phyloP scores from a whole-genome alignment of 2,329 filamentous ascomycete genomes.

The Neopestalotiopsis clavispora region DNA sequence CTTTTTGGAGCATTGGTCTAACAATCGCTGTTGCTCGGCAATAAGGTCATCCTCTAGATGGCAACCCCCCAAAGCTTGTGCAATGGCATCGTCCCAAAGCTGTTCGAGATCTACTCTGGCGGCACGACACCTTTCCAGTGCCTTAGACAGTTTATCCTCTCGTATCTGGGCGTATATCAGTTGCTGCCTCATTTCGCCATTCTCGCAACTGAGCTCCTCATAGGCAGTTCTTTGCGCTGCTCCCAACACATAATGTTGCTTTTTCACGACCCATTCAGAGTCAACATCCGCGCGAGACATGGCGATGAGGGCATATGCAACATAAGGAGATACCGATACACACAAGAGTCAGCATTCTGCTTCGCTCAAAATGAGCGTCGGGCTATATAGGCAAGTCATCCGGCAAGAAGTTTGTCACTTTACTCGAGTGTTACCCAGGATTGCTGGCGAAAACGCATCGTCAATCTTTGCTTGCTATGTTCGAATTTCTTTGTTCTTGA shows the following conservation, averaged over 20 bases:
- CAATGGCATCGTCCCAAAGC: background rate
- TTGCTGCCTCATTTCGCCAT: background rate
- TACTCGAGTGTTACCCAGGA: background rate
- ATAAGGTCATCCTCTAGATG: background rate
- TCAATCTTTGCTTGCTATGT: conserved; percentile 3
- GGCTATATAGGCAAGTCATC: background rate
- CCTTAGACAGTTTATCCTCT: background rate
- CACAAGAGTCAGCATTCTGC: background rate
- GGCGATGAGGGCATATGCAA: background rate
- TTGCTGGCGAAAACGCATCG: background rate
- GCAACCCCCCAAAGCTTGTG: background rate
- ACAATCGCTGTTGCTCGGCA: background rate
- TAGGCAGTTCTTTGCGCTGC: too few species aligned
- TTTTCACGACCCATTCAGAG: conserved; percentile 2
- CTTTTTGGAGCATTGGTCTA: background rate
- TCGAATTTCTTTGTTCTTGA: too few species aligned
- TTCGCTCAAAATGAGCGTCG: background rate
- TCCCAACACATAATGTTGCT: background rate
- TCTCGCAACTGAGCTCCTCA: background rate
- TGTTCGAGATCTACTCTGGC: background rate
- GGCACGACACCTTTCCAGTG: background rate
- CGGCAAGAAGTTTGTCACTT: background rate
- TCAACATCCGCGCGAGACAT: background rate
- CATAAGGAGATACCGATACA: background rate
- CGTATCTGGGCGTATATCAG: background rate